Conservation (phyloP, 75 land plant genomes). For the Pseudotsuga menziesii region DNA sequence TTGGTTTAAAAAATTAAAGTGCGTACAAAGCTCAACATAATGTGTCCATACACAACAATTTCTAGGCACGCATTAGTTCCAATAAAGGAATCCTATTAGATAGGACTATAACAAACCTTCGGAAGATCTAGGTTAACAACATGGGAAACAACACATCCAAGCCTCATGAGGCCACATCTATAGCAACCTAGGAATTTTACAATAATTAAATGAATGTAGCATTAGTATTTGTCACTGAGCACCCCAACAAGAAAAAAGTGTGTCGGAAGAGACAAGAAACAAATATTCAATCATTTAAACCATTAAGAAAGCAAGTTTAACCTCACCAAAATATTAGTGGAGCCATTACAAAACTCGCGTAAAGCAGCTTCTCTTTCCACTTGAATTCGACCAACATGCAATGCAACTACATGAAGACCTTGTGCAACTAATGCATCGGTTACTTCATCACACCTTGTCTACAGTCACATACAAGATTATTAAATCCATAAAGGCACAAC, state of each 20-base stretch:
- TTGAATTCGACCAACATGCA: slow-evolving; percentile 80
- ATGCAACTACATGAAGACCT: slow-evolving; percentile 67
- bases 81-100: neutral
- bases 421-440: slow-evolving; percentile 67
- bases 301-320: neutral
- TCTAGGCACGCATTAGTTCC: neutral
- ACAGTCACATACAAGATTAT: neutral
- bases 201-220: neutral
- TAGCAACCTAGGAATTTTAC: slow-evolving; percentile 45
- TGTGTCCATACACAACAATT: neutral
- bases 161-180: slow-evolving; percentile 85
- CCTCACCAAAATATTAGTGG: slow-evolving; percentile 56
- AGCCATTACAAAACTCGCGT: slow-evolving; percentile 64
- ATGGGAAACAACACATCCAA: slow-evolving; percentile 79
- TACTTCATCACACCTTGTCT: slow-evolving; percentile 80
- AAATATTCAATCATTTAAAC: neutral
- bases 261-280: too few species aligned
- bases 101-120: slow-evolving; percentile 31
- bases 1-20: neutral
- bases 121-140: slow-evolving; percentile 86
- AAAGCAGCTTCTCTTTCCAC: slow-evolving; percentile 76
- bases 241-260: neutral
- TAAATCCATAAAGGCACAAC: neutral
- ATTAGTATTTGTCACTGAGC: neutral
- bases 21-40: neutral